A percentile compares a stretch with the other conserved stretches of the same genome.
Conservation (phyloP, 495 filamentous ascomycete genomes). For the Extremus antarcticus region DNA sequence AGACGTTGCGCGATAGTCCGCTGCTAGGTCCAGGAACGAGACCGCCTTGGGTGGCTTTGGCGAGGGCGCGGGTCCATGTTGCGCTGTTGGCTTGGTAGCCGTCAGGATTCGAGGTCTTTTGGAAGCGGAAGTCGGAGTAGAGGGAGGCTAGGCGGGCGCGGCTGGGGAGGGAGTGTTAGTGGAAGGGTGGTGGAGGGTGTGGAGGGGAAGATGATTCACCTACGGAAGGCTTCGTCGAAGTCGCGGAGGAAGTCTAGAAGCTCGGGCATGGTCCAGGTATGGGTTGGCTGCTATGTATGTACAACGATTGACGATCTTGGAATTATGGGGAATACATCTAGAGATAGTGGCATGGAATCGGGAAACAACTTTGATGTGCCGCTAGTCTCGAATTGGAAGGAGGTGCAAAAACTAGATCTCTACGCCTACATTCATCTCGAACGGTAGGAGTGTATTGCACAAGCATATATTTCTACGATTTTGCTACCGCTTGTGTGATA, state of each 20-base stretch:
- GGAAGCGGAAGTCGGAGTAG: conserved; percentile 82
- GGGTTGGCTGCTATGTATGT: neutral
- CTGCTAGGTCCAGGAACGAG: conserved; percentile 40
- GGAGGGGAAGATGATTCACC: conserved; percentile 30
- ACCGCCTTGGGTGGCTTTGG: conserved; percentile 55
- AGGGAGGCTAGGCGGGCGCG: conserved; percentile 81
- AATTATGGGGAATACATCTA: too few species aligned
- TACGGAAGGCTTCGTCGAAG: conserved; percentile 55
- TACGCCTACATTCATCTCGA: too few species aligned
- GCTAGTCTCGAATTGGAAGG: neutral
- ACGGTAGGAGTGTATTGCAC: too few species aligned
- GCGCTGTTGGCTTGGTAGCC: conserved; percentile 76
- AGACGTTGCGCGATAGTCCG: conserved; percentile 33
- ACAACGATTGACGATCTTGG: neutral
- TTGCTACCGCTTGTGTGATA: too few species aligned
- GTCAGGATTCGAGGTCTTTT: conserved; percentile 74
- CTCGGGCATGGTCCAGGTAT: conserved; percentile 4
- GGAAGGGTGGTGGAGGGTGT: neutral
- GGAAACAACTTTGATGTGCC: neutral
- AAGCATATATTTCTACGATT: too few species aligned
- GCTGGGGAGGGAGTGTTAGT: conserved; percentile 19
- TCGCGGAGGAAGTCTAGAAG: conserved; percentile 51
- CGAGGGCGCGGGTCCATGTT: conserved; percentile 71
- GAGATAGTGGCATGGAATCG: neutral
- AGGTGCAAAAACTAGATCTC: neutral